Conservation (phyloP, 305 asterid species). For the Fraxinus albicans region DNA sequence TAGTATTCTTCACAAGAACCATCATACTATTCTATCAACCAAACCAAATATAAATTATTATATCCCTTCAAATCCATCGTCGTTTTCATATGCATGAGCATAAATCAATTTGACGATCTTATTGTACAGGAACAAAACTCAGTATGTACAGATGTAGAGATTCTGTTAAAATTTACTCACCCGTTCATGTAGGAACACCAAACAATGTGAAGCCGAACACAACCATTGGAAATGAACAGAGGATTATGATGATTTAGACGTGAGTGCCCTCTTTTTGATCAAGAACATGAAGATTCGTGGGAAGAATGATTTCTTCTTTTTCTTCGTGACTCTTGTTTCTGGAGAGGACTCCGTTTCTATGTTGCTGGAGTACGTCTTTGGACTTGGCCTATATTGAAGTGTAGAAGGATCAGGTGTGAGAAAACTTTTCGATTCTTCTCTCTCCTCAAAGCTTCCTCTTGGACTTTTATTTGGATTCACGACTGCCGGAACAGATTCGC, state of each 20-base stretch:
- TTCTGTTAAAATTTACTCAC: slow-evolving; percentile 4
- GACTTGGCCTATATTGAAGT: slow-evolving; percentile 42
- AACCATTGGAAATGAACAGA: background rate
- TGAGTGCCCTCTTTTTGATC: slow-evolving; percentile 47
- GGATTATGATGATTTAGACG: slow-evolving; percentile 34
- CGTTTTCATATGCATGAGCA: slow-evolving; percentile 2
- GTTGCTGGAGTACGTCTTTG: slow-evolving; percentile 37
- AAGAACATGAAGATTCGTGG: slow-evolving; percentile 78
- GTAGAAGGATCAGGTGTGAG: slow-evolving; percentile 32
- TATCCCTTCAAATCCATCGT: background rate
- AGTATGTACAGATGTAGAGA: slow-evolving; percentile 40
- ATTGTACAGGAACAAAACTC: slow-evolving; percentile 37
- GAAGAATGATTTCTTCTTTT: slow-evolving; percentile 71
- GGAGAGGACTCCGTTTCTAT: slow-evolving; percentile 49
- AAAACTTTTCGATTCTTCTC: slow-evolving; percentile 32
- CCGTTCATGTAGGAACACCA: background rate
- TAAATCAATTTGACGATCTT: slow-evolving; percentile 26
- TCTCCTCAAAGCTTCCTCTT: slow-evolving; percentile 42
- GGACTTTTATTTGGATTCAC: slow-evolving; percentile 31
- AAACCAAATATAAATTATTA: background rate
- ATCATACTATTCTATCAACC: background rate
- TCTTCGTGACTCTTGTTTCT: slow-evolving; percentile 42
- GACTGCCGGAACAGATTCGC: slow-evolving; percentile 27
- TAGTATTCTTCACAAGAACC: background rate
- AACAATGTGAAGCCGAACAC: slow-evolving; percentile 11